These are phyloP conservation scores for Thelonectria blattea DNA, from an alignment of 2,329 filamentous ascomycete genomes.

Conservation along the genomic window DNA sequence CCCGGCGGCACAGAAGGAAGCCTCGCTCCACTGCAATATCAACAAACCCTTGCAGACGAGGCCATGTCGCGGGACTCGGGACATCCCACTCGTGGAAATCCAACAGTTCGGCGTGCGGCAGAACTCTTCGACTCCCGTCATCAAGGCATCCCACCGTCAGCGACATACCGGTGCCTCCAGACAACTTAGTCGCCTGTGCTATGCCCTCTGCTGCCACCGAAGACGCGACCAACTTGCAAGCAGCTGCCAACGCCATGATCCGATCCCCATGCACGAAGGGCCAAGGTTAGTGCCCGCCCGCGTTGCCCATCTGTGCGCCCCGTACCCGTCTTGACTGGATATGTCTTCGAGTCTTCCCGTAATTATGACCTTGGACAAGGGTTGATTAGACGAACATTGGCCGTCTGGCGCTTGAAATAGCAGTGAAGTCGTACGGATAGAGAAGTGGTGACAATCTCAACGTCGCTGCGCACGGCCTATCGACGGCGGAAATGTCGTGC, in stretches of 20 bases:
- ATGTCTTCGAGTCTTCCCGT: neutral
- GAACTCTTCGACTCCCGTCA: neutral
- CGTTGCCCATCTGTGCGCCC: conserved; percentile 1
- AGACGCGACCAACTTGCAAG: neutral
- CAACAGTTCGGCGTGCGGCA: neutral
- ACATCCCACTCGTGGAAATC: conserved; percentile 16
- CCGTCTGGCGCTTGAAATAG: neutral
- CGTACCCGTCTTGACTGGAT: neutral
- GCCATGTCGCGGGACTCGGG: neutral
- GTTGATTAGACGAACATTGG: neutral
- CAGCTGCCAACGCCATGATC: conserved; percentile 4
- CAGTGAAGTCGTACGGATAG: no score
- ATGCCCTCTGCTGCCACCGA: conserved; percentile 6
- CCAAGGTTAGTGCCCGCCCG: neutral
- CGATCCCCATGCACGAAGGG: conserved; percentile 3
- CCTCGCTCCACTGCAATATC: conserved; percentile 20
- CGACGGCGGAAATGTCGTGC: conserved; percentile 19
- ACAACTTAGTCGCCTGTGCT: neutral
- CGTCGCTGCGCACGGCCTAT: conserved; percentile 12
- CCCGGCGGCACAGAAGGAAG: neutral
- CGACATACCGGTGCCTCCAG: no score
- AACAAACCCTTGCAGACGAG: neutral
- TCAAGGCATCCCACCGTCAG: neutral
- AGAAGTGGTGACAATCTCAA: no score
- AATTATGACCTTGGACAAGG: neutral